phyloP scores from a whole-genome alignment of 163 green algal species.

The Scenedesmus sp. region DNA sequence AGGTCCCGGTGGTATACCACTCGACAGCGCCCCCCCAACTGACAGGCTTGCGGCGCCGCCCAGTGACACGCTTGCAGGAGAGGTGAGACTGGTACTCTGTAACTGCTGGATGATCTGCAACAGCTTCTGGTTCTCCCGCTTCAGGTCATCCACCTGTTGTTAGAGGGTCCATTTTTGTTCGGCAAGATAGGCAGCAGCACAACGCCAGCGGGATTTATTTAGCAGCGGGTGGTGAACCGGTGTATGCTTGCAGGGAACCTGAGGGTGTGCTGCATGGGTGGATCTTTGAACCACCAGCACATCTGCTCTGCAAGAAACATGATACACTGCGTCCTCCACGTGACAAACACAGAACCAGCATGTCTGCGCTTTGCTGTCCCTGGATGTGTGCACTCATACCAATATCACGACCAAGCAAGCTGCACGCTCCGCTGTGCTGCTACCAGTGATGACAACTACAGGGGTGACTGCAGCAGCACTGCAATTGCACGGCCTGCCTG shows the following conservation, averaged over 20 bases:
- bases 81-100: background rate
- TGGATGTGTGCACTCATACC: no score
- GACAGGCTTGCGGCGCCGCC: background rate
- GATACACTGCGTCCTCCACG: no score
- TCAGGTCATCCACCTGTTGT: constrained; percentile 37
- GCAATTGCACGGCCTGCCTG: background rate
- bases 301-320: no score
- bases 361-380: no score
- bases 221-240: background rate
- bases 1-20: background rate
- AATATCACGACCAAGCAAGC: no score
- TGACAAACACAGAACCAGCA: no score
- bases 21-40: background rate
- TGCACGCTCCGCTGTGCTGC: no score
- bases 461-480: background rate
- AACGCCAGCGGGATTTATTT: no score
- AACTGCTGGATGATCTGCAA: constrained; percentile 43
- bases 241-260: background rate
- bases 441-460: background rate
- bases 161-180: background rate
- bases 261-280: background rate
- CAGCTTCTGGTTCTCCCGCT: constrained; percentile 48
- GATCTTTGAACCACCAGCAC: no score
- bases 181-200: background rate
- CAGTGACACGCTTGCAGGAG: background rate